Conservation (phyloP, 2,329 filamentous ascomycete species). For the Apiospora kogelbergensis region DNA sequence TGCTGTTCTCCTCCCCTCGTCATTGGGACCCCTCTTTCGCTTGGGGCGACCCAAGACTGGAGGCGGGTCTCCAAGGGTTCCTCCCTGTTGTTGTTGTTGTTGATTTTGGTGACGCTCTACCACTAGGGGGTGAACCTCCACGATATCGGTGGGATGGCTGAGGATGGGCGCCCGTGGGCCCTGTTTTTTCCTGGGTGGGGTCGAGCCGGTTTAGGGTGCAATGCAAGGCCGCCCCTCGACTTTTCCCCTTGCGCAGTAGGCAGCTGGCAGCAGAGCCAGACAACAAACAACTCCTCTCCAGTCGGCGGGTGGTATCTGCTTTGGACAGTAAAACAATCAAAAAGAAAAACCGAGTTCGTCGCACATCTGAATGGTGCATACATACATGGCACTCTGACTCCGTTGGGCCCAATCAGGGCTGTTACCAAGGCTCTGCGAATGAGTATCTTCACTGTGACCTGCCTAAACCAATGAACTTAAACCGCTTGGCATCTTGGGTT, state of each 20-base stretch:
- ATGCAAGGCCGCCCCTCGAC: no score
- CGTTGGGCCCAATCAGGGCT: neutral
- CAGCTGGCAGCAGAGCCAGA: no score
- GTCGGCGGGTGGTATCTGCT: neutral
- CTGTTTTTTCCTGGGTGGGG: neutral
- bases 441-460: constrained; percentile 1
- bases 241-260: no score
- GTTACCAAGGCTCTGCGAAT: neutral
- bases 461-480: neutral
- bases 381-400: neutral
- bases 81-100: neutral
- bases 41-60: neutral
- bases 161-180: neutral
- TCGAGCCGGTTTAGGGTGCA: neutral
- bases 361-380: neutral
- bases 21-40: constrained; percentile 1
- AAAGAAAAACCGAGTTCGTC: neutral
- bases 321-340: neutral
- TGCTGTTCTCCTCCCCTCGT: neutral
- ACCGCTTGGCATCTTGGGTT: constrained; percentile 6
- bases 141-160: neutral
- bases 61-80: neutral
- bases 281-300: no score
- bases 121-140: neutral
- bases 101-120: neutral